Conservation (phyloP, 2,329 filamentous ascomycete species). For the Microsporum audouinii region DNA sequence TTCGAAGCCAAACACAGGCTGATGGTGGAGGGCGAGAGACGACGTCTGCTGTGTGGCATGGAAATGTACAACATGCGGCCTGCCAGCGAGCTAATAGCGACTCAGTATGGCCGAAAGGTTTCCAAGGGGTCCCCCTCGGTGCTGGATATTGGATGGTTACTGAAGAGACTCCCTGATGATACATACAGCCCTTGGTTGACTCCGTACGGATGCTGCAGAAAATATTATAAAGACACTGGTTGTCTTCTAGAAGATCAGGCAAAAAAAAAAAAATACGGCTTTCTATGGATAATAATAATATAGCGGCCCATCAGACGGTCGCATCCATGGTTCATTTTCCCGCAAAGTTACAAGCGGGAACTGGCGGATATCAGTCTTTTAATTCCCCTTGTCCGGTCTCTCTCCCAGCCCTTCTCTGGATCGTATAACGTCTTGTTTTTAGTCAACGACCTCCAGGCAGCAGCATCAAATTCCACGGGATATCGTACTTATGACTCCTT, state of each 20-base stretch:
- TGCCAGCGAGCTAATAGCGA: not conserved
- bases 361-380: not conserved
- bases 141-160: not conserved
- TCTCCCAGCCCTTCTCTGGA: not conserved
- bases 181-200: not conserved
- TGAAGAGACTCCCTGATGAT: not conserved
- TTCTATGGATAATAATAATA: not conserved
- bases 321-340: not conserved
- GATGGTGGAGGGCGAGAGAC: not conserved
- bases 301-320: not conserved
- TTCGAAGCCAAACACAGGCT: not conserved
- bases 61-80: not conserved
- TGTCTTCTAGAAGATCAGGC: not conserved
- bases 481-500: not conserved
- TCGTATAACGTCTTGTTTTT: not conserved
- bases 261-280: not conserved
- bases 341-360: conserved; percentile 2
- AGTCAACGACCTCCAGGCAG: not conserved
- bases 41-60: not conserved
- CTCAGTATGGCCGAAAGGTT: not conserved
- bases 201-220: not conserved
- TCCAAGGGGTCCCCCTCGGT: not conserved
- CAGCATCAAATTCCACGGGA: not conserved
- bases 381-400: not conserved
- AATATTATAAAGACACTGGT: not conserved